A percentile compares a stretch with the other conserved stretches of the same genome.
Evolutionary conservation across 1,284 basidiomycete species (phyloP).

Genomic region (Veloporphyrellus conicus): DNA sequence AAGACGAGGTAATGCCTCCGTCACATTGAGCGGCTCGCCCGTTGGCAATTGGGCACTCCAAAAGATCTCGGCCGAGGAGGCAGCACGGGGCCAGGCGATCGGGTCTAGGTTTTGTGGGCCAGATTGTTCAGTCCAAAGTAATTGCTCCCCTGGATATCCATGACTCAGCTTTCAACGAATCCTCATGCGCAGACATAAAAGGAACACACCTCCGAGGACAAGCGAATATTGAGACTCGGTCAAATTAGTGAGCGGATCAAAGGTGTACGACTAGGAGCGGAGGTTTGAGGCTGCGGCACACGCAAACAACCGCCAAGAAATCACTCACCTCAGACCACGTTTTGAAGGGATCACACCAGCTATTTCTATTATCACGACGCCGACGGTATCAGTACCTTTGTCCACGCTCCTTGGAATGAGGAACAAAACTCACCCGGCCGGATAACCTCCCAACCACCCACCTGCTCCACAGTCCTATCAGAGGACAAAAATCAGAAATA

Average conservation of each 20-base stretch:
- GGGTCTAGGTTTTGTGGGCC: conserved; percentile 50
- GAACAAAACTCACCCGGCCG: conserved; percentile 35
- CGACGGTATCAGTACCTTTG: conserved; percentile 8
- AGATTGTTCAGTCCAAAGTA: conserved; percentile 58
- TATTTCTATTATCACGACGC: conserved; percentile 32
- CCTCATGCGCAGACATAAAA: no score
- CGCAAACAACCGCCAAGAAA: no score
- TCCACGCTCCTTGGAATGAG: not conserved
- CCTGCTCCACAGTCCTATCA: conserved; percentile 74
- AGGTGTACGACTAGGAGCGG: conserved; percentile 39
- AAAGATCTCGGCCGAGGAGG: conserved; percentile 57
- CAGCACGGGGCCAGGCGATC: conserved; percentile 60
- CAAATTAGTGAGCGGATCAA: conserved; percentile 49
- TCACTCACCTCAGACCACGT: conserved; percentile 41
- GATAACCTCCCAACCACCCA: conserved; percentile 64
- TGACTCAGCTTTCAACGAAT: no score
- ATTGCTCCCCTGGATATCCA: conserved; percentile 37
- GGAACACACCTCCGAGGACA: conserved; percentile 55
- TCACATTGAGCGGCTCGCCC: conserved; percentile 42
- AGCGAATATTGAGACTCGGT: conserved; percentile 34
- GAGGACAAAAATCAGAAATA: not conserved
- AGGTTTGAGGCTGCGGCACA: no score
- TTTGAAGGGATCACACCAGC: conserved; percentile 57
- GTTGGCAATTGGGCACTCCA: conserved; percentile 51
- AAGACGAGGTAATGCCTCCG: conserved; percentile 67